These are phyloP conservation scores for Pseudonitzschia multiseries DNA, from an alignment of 108 stramenopile species.

Conservation along the genomic window DNA sequence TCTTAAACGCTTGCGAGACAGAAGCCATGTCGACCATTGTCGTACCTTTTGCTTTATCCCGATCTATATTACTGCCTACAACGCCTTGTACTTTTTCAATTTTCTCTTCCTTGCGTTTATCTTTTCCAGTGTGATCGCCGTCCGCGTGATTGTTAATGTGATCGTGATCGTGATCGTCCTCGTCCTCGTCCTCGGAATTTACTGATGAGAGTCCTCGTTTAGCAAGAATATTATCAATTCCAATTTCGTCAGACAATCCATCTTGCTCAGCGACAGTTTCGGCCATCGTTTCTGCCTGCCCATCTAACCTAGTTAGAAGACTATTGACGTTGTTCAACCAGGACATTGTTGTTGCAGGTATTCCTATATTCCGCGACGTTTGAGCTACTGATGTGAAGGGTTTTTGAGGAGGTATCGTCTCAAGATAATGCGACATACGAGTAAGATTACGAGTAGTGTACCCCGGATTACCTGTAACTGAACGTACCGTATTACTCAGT, in stretches of 20 bases:
- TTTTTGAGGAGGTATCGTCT: too few species aligned
- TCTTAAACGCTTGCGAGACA: background rate
- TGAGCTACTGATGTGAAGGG: too few species aligned
- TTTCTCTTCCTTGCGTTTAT: background rate
- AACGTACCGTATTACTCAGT: too few species aligned
- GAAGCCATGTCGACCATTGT: background rate
- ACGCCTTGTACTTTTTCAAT: background rate
- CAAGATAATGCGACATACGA: too few species aligned
- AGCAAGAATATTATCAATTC: conserved; percentile 45
- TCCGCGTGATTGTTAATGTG: too few species aligned
- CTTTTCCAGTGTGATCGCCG: conserved; percentile 2
- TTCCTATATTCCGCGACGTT: too few species aligned
- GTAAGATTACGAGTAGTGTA: too few species aligned
- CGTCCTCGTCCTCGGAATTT: conserved; percentile 13
- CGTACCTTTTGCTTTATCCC: background rate
- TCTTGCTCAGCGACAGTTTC: conserved; percentile 39
- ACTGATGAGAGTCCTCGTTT: conserved; percentile 43
- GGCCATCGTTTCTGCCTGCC: conserved; percentile 64
- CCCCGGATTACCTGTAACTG: too few species aligned
- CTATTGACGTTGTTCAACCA: conserved; percentile 69
- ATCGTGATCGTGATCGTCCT: conserved; percentile 17
- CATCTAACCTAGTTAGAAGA: conserved; percentile 76
- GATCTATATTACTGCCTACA: background rate
- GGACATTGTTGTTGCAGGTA: conserved; percentile 7
- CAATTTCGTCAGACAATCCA: conserved; percentile 22